phyloP scores from a whole-genome alignment of 129 eudicot species.

The Lonicera japonica region DNA sequence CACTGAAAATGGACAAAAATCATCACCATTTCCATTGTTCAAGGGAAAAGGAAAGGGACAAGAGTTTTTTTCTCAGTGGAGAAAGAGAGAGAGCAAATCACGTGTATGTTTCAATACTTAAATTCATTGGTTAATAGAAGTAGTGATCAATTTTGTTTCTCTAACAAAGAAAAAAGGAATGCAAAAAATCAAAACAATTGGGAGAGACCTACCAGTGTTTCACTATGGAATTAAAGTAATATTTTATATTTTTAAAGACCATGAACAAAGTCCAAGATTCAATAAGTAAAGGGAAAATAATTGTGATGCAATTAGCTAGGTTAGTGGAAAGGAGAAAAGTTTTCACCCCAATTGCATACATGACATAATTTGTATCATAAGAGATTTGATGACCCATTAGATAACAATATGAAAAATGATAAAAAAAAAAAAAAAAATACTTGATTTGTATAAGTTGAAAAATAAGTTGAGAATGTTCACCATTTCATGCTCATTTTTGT shows the following conservation, averaged over 20 bases:
- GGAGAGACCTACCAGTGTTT: conserved; percentile 2
- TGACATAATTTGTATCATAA: conserved; percentile 9
- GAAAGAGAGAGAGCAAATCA: conserved; percentile 15
- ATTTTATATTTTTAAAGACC: background rate
- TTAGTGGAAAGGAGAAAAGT: conserved; percentile 1
- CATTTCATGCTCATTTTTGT: no score
- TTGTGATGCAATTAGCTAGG: conserved; percentile 6
- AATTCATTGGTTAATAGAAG: background rate
- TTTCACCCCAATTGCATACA: conserved; percentile 4
- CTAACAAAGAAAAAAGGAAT: background rate
- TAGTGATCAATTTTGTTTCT: background rate
- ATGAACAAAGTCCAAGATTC: background rate
- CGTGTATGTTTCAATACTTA: background rate
- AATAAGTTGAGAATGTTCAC: background rate
- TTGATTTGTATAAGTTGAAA: no score
- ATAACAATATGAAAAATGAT: no score
- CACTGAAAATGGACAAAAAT: conserved; percentile 6
- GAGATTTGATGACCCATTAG: no score
- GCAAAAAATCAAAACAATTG: background rate
- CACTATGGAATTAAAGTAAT: background rate
- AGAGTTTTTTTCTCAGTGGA: conserved; percentile 30
- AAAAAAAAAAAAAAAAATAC: no score
- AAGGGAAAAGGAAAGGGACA: background rate
- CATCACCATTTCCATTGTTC: conserved; percentile 24
- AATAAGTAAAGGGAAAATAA: background rate